Conservation (phyloP, 2,329 filamentous ascomycete species). For the Fusarium lyarnte region DNA sequence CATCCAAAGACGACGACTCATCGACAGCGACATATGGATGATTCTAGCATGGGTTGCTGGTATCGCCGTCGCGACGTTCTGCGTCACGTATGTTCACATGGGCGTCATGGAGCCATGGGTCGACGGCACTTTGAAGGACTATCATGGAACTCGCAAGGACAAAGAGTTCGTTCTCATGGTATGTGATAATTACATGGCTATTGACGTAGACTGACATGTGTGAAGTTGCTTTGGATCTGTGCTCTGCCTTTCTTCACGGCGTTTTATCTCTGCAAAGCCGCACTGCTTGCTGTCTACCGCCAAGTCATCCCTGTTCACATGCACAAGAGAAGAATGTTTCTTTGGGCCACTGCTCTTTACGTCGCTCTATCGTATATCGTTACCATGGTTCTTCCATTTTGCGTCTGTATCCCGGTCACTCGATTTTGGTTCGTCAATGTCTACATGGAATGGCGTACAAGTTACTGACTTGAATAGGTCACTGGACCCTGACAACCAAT, state of each 20-base stretch:
- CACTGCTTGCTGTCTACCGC: slow-evolving; percentile 14
- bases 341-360: slow-evolving; percentile 7
- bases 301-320: slow-evolving; percentile 23
- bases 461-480: background rate
- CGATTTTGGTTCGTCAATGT: slow-evolving; percentile 6
- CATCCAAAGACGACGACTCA: slow-evolving; percentile 16
- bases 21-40: slow-evolving; percentile 27
- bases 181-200: fast-evolving
- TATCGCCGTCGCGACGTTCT: background rate
- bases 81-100: background rate
- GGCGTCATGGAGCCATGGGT: slow-evolving; percentile 7
- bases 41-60: slow-evolving; percentile 13
- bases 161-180: slow-evolving; percentile 1
- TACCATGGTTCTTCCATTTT: slow-evolving; percentile 4
- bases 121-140: background rate
- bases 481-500: background rate
- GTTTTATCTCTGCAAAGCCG: slow-evolving; percentile 29
- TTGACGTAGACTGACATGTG: fast-evolving
- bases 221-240: slow-evolving; percentile 17
- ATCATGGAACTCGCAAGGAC: background rate
- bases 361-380: background rate
- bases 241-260: slow-evolving; percentile 19
- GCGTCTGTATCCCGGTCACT: slow-evolving; percentile 3
- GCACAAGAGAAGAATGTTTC: slow-evolving; percentile 17
- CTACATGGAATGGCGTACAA: fast-evolving